These are phyloP conservation scores for Cunninghamia lanceolata DNA, from an alignment of 75 land plant genomes.

Conservation along the genomic window DNA sequence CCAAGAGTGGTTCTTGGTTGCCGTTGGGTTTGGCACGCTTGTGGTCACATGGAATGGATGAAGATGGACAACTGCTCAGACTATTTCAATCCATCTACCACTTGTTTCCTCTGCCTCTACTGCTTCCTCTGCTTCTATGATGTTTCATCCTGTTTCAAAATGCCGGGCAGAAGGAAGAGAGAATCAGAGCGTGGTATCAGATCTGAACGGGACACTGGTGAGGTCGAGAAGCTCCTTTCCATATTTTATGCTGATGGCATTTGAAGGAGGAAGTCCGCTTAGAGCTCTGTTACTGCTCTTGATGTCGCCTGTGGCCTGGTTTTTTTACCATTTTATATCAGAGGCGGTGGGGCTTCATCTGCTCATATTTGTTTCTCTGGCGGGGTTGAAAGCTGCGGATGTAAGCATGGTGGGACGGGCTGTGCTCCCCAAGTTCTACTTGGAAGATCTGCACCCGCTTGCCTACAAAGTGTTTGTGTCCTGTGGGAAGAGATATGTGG, in stretches of 20 bases:
- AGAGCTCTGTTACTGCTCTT: conserved; percentile 21
- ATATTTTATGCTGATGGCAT: conserved; percentile 56
- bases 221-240: conserved; percentile 40
- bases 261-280: conserved; percentile 37
- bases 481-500: conserved; percentile 29
- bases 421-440: conserved; percentile 82
- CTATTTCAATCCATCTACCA: not conserved
- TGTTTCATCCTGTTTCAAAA: not conserved
- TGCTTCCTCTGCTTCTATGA: not conserved
- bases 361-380: not conserved
- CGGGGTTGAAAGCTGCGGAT: not conserved
- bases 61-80: not conserved
- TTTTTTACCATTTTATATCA: not conserved
- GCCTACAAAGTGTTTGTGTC: conserved; percentile 28
- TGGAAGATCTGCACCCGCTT: conserved; percentile 58
- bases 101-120: not conserved
- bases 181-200: conserved; percentile 8
- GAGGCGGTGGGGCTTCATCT: not conserved
- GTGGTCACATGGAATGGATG: not conserved
- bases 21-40: not conserved
- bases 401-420: not conserved
- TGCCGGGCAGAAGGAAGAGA: not conserved
- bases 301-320: conserved; percentile 1
- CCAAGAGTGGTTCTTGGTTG: not conserved
- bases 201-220: conserved; percentile 32